Percentiles rank a stretch among this genome's conserved stretches.
Evolutionary conservation across 768 basidiomycete genomes (phyloP).

Genomic region (Kwoniella dendrophila): DNA sequence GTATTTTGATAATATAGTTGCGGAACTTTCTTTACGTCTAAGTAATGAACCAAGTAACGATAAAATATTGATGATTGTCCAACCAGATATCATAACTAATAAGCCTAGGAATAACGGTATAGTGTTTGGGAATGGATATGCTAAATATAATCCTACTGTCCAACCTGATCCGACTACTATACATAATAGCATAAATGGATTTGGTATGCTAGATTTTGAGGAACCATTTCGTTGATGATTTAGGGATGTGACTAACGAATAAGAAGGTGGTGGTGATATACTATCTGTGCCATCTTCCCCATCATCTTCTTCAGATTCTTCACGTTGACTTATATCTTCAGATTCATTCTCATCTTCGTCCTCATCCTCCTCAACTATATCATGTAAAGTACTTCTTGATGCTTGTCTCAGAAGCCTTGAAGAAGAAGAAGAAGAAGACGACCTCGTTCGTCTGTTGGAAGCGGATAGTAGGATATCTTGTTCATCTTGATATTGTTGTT

Average conservation of each 20-base stretch:
- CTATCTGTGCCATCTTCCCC: not conserved
- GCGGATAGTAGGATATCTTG: no score
- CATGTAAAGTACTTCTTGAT: not conserved
- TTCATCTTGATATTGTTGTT: no score
- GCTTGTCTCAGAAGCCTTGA: not conserved
- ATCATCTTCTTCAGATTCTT: not conserved
- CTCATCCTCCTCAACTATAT: not conserved
- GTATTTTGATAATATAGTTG: not conserved
- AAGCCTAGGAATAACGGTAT: conserved; percentile 17
- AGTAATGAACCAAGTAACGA: not conserved
- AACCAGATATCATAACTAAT: not conserved
- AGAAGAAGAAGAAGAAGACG: not conserved
- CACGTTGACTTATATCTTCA: not conserved
- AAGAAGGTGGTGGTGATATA: not conserved
- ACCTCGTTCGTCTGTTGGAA: no score
- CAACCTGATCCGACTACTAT: not conserved
- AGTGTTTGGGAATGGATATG: conserved; percentile 21
- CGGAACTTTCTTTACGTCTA: not conserved
- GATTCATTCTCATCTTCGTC: not conserved
- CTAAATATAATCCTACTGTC: not conserved
- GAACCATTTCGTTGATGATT: not conserved
- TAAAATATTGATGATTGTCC: conserved; percentile 1
- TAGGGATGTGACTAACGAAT: not conserved
- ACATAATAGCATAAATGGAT: not conserved
- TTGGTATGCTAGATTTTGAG: not conserved